Base-by-base conservation (phyloP, 345 rosid species). In the Aegle marmelos region DNA sequence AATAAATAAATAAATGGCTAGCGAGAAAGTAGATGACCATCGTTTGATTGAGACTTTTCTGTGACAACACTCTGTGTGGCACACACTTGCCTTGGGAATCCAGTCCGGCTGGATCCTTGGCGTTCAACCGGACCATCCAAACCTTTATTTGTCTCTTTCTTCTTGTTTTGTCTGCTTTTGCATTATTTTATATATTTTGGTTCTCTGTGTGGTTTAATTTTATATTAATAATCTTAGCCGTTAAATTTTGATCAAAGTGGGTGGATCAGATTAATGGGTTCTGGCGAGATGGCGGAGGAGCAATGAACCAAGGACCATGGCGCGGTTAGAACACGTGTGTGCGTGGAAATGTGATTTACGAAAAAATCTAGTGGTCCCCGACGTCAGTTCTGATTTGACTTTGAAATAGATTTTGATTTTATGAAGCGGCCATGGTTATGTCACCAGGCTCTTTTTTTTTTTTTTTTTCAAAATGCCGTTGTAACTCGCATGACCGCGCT, bases 11-110 rank as follows among this genome's bases (percentile, higher is more conserved):
- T 17, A 53, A 53, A 5, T 1, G 22, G 57, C 57, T 53, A 6
- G 30, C 36, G 7, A 9, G 34, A 24, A 28, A 9, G 27, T 37
- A 19, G 60, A 37, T 28, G 28, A 48, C 24, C 11, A 22, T 30
- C 36, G 79, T 67, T 76, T 16, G 77, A 66, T 84, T 61, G 54
- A 74, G 33, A 77, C 73, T 19, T 79, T 58, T 72, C 66, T 21
- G 36, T 24, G 68, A 50, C 62, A 34, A 3, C 72, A 7, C 64
- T 75, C 31, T 75, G 84, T 81, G 85, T 75, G 89, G 86, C 75
- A 9, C 17, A 2, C 61, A 13, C 58, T n/a, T 31, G 79, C 85
- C 79, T 73, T 68, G 87, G 73, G 78, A 72, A 77, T 77, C 79
- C 84, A 63, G 85, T 77, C 81, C 84, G 68, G 85, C 21, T 71